Conservation (phyloP, 2,329 filamentous ascomycete species). For the Penicillium sp. region DNA sequence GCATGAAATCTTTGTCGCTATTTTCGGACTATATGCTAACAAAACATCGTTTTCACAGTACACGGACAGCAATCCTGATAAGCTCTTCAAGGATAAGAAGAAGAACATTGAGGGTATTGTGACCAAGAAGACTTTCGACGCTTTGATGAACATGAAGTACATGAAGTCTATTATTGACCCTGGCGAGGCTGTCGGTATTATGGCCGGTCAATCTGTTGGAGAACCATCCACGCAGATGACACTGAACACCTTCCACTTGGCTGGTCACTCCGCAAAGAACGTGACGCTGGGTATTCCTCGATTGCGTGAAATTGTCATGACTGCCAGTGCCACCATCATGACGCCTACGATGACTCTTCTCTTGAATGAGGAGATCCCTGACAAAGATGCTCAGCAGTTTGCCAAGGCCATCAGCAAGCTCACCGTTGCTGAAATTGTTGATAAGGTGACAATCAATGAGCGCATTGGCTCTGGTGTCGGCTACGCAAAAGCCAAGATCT, state of each 20-base stretch:
- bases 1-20: slow-evolving; percentile 4
- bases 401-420: slow-evolving; percentile 88
- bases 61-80: slow-evolving; percentile 66
- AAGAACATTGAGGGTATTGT: slow-evolving; percentile 39
- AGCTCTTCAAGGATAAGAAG: slow-evolving; percentile 57
- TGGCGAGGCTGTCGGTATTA: slow-evolving; percentile 92
- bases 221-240: slow-evolving; percentile 99
- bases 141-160: slow-evolving; percentile 86
- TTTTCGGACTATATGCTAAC: slow-evolving; percentile 15
- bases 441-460: slow-evolving; percentile 76
- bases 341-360: slow-evolving; percentile 73
- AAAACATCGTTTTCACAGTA: slow-evolving; percentile 48
- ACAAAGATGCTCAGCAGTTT: slow-evolving; percentile 68
- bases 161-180: slow-evolving; percentile 87
- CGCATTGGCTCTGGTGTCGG: slow-evolving; percentile 66
- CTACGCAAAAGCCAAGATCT: slow-evolving; percentile 71
- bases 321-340: slow-evolving; percentile 79
- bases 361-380: slow-evolving; percentile 65
- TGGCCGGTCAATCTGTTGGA: slow-evolving; percentile 92
- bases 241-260: slow-evolving; percentile 98
- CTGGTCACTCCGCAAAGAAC: slow-evolving; percentile 96
- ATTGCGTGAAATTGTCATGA: slow-evolving; percentile 97
- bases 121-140: slow-evolving; percentile 70
- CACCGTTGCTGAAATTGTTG: slow-evolving; percentile 75
- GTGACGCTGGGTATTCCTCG: slow-evolving; percentile 97